Evolutionary conservation across 2,329 filamentous ascomycete genomes (phyloP).

Genomic region (Pyricularia sp.): DNA sequence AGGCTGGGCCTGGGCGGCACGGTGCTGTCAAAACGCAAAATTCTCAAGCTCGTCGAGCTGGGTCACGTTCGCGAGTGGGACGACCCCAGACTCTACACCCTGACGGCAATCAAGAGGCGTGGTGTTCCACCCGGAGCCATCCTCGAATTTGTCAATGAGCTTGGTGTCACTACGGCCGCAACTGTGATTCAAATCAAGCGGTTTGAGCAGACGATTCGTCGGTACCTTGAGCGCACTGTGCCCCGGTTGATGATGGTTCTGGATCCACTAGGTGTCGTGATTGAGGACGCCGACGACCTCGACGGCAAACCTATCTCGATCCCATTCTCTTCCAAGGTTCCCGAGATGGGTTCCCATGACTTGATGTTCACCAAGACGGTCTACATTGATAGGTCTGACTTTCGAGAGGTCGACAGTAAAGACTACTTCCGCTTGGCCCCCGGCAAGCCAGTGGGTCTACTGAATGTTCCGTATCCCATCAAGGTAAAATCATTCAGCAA

Average conservation of each 20-base stretch:
- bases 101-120: conserved; percentile 70
- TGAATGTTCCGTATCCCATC: conserved; percentile 58
- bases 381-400: conserved; percentile 74
- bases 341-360: conserved; percentile 48
- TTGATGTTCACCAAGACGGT: conserved; percentile 60
- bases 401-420: conserved; percentile 56
- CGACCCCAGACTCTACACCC: conserved; percentile 78
- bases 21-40: conserved; percentile 74
- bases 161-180: conserved; percentile 74
- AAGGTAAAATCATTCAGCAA: conserved; percentile 55
- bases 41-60: conserved; percentile 65
- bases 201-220: conserved; percentile 77
- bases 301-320: conserved; percentile 48
- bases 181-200: conserved; percentile 67
- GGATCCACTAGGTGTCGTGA: conserved; percentile 70
- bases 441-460: conserved; percentile 58
- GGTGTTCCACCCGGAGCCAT: conserved; percentile 83
- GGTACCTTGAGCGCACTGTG: conserved; percentile 77
- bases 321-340: conserved; percentile 74
- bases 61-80: conserved; percentile 80
- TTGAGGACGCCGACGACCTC: conserved; percentile 63
- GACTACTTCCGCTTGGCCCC: conserved; percentile 71
- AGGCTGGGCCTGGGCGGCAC: conserved; percentile 66
- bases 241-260: conserved; percentile 82
- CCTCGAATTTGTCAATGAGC: conserved; percentile 78